Conservation (phyloP, 495 filamentous ascomycete genomes). For the Parachaetomium inaequale region DNA sequence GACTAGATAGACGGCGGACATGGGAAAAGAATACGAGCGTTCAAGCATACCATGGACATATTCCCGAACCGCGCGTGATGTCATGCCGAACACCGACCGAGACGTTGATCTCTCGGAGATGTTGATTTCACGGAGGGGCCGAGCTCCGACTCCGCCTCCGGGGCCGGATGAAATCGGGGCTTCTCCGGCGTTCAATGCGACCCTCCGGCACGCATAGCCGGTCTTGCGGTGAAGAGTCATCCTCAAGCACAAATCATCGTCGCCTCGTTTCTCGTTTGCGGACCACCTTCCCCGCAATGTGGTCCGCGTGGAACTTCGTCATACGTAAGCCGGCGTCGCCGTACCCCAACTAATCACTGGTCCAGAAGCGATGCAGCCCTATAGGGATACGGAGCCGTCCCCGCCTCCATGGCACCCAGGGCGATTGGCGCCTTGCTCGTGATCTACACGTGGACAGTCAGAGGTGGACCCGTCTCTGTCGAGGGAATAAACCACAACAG, state of each 20-base stretch:
- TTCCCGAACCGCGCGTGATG: background rate
- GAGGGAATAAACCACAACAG: background rate
- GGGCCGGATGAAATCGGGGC: background rate
- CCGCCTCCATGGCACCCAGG: background rate
- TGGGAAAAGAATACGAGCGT: background rate
- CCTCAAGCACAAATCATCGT: constrained; percentile 1
- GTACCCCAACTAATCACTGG: constrained; percentile 12
- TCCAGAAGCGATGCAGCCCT: constrained; percentile 14
- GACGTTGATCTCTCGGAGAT: background rate
- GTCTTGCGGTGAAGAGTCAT: constrained; percentile 12
- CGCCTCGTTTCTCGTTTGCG: constrained; percentile 14
- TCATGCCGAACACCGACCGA: background rate
- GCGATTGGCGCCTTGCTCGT: background rate
- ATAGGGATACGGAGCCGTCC: background rate
- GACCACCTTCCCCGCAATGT: constrained; percentile 12
- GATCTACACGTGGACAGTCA: constrained; percentile 11
- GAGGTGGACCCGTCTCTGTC: constrained; percentile 4
- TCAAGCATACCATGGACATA: background rate
- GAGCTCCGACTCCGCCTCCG: background rate
- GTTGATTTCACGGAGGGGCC: background rate
- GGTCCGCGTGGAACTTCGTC: constrained; percentile 7
- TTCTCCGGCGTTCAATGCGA: background rate
- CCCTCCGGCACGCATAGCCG: background rate
- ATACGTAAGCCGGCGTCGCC: constrained; percentile 5
- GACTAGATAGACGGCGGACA: constrained; percentile 41